Percentiles rank a stretch among this genome's conserved stretches.
Evolutionary conservation across 768 basidiomycete genomes (phyloP).

Genomic region (Lactarius sp.): DNA sequence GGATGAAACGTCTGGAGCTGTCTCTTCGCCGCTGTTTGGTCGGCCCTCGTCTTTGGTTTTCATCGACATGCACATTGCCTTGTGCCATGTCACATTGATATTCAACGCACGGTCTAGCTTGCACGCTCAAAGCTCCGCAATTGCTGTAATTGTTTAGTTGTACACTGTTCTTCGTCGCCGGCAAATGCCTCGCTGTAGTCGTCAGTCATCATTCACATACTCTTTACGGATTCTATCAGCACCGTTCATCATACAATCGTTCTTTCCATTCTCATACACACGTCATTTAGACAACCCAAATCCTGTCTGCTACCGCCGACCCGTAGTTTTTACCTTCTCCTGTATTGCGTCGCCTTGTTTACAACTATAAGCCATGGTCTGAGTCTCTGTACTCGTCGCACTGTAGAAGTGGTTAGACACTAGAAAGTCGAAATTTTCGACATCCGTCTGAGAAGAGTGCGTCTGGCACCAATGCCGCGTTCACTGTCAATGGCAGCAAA

Average conservation of each 20-base stretch:
- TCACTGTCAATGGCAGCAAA: no score
- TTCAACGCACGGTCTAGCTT: slow-evolving; percentile 9
- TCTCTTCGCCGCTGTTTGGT: background rate
- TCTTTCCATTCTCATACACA: slow-evolving; percentile 6
- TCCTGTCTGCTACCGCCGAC: background rate
- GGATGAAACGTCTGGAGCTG: slow-evolving; percentile 11
- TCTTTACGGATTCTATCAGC: slow-evolving; percentile 19
- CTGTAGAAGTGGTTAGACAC: background rate
- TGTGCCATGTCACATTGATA: background rate
- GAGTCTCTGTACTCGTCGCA: background rate
- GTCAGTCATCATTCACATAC: slow-evolving; percentile 14
- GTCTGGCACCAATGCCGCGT: no score
- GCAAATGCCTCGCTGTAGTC: background rate
- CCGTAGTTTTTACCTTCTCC: background rate
- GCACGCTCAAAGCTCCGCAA: slow-evolving; percentile 5
- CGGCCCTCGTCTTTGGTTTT: slow-evolving; percentile 1
- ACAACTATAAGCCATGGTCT: slow-evolving; percentile 12
- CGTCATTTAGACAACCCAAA: background rate
- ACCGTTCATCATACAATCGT: background rate
- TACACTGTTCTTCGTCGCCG: slow-evolving; percentile 11
- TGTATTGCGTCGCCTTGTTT: slow-evolving; percentile 2
- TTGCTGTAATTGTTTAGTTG: slow-evolving; percentile 16
- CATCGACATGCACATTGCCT: slow-evolving; percentile 3
- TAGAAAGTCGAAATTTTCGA: background rate
- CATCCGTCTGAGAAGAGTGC: no score